Conservation (phyloP, 176 grass and related monocot species). For the Oryza nivara region DNA sequence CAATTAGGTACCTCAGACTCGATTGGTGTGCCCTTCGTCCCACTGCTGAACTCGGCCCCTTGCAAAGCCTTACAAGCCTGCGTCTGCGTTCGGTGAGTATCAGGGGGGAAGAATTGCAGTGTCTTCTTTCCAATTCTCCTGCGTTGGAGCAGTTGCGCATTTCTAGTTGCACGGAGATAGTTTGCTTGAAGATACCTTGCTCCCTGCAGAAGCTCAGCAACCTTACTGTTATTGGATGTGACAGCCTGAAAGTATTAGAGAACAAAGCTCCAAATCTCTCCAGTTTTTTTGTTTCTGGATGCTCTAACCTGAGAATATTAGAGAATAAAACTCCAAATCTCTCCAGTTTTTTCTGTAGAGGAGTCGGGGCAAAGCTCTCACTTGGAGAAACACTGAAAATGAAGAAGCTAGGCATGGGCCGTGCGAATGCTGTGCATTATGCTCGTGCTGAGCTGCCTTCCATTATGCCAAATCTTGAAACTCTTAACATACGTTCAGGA, state of each 20-base stretch:
- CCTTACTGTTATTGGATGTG: not conserved
- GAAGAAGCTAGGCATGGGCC: not conserved
- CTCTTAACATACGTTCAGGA: not conserved
- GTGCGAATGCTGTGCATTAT: not conserved
- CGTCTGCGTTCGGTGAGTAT: not conserved
- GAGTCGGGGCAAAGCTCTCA: not conserved
- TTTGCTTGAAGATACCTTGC: not conserved
- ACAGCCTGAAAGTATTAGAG: not conserved
- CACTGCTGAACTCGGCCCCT: not conserved
- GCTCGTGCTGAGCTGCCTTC: constrained; percentile 41
- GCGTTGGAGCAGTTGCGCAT: not conserved
- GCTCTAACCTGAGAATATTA: not conserved
- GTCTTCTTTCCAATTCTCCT: not conserved
- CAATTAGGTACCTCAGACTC: not conserved
- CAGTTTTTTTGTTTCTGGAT: not conserved
- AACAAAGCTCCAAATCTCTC: not conserved
- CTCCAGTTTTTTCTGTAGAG: not conserved
- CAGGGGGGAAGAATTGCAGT: not conserved
- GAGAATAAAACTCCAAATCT: not conserved
- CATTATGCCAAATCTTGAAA: not conserved
- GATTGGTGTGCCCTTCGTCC: not conserved
- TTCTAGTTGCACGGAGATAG: not conserved
- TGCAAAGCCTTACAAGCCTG: not conserved
- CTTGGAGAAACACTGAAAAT: not conserved
- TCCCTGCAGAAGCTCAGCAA: not conserved